A percentile compares a stretch with the other conserved stretches of the same genome.
phyloP scores from a whole-genome alignment of 768 basidiomycete genomes.

The Austroboletus eburneus region DNA sequence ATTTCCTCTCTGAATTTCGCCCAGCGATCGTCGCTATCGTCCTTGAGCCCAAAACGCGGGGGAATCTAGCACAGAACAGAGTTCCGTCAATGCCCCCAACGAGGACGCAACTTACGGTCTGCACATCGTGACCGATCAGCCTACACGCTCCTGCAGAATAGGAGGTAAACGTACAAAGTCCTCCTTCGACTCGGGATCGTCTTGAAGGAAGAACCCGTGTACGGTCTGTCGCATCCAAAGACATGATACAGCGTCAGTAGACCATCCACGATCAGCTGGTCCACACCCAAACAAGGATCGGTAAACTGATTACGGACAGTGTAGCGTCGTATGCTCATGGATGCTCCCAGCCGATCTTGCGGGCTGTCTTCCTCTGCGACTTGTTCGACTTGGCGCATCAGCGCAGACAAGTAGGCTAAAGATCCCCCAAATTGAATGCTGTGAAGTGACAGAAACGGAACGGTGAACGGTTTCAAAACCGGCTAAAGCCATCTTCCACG shows the following conservation, averaged over 20 bases:
- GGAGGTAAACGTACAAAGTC: slow-evolving; percentile 10
- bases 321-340: slow-evolving; percentile 13
- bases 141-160: too few species aligned
- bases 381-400: too few species aligned
- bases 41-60: slow-evolving; percentile 54
- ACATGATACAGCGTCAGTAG: background rate
- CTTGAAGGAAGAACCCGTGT: slow-evolving; percentile 18
- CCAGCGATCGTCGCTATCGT: slow-evolving; percentile 52
- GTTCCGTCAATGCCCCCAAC: background rate
- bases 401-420: too few species aligned
- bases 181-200: slow-evolving; percentile 12
- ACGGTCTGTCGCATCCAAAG: slow-evolving; percentile 5
- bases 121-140: too few species aligned
- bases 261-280: background rate
- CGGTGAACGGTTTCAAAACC: background rate
- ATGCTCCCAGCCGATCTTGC: background rate
- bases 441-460: too few species aligned
- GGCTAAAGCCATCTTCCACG: too few species aligned
- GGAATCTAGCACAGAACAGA: slow-evolving; percentile 40
- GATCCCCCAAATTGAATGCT: too few species aligned
- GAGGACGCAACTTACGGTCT: too few species aligned
- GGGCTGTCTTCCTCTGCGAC: too few species aligned
- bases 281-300: background rate
- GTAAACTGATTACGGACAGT: slow-evolving; percentile 12
- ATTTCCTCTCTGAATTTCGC: slow-evolving; percentile 39